A percentile compares a stretch with the other conserved stretches of the same genome.
Evolutionary conservation across 2,329 filamentous ascomycete genomes (phyloP).

Genomic region (Dactylellina leptospora): DNA sequence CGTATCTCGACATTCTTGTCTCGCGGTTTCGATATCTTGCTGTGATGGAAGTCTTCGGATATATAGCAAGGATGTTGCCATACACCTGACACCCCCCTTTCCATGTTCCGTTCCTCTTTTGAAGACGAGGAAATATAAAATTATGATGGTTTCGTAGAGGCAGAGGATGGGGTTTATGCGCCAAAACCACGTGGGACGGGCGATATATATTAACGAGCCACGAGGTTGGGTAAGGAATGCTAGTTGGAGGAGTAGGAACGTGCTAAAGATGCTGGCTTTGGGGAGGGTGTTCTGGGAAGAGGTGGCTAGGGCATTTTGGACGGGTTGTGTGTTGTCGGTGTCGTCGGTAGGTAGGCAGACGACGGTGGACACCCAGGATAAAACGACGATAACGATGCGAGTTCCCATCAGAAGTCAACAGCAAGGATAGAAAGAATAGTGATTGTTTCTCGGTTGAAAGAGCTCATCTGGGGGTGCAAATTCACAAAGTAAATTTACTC

Average conservation of each 20-base stretch:
- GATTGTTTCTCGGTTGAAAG: too few species aligned
- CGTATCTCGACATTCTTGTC: too few species aligned
- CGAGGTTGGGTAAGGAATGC: conserved; percentile 6
- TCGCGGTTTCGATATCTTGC: not conserved
- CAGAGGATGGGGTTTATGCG: conserved; percentile 5
- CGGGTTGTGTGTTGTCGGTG: not conserved
- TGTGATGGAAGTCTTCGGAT: not conserved
- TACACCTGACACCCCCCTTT: not conserved
- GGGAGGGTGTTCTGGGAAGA: not conserved
- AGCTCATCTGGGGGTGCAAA: too few species aligned
- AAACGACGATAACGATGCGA: too few species aligned
- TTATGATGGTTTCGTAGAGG: conserved; percentile 6
- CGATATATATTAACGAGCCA: conserved; percentile 1
- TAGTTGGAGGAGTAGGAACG: conserved; percentile 1
- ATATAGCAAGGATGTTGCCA: not conserved
- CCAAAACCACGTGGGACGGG: conserved; percentile 5
- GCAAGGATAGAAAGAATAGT: too few species aligned
- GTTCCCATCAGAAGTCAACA: too few species aligned
- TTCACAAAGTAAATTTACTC: too few species aligned
- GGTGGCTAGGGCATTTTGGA: too few species aligned
- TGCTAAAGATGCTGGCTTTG: conserved; percentile 2
- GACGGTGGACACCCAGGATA: too few species aligned
- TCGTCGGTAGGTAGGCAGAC: too few species aligned
- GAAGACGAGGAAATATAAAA: conserved; percentile 4
- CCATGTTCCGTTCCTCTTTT: not conserved